Evolutionary conservation across 2,329 filamentous ascomycete genomes (phyloP).

Genomic region (Graphium sp.): DNA sequence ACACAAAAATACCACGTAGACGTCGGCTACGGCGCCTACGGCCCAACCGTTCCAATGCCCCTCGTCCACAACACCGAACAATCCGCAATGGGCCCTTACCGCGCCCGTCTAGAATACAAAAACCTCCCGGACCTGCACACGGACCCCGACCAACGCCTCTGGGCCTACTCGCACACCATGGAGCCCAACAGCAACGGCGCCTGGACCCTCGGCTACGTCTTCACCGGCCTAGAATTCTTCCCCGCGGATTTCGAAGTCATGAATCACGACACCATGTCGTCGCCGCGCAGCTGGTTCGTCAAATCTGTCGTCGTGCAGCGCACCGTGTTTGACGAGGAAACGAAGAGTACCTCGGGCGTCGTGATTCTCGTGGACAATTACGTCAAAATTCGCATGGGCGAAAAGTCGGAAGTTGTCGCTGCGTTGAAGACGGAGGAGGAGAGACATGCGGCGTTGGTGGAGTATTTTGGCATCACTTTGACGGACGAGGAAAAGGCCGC

Average conservation of each 20-base stretch:
- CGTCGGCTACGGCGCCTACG: slow-evolving; percentile 41
- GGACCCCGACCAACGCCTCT: slow-evolving; percentile 16
- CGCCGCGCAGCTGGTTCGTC: slow-evolving; percentile 18
- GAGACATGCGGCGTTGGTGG: slow-evolving; percentile 26
- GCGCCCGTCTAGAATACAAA: slow-evolving; percentile 24
- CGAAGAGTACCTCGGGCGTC: slow-evolving; percentile 14
- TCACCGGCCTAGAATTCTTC: slow-evolving; percentile 30
- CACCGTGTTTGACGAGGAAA: slow-evolving; percentile 10
- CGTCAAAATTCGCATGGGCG: slow-evolving; percentile 23
- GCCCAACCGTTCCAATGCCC: slow-evolving; percentile 14
- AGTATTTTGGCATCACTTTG: slow-evolving; percentile 31
- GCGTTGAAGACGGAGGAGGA: slow-evolving; percentile 26
- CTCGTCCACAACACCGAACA: slow-evolving; percentile 11
- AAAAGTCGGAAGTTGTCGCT: slow-evolving; percentile 19
- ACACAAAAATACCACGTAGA: slow-evolving; percentile 32
- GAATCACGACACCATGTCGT: slow-evolving; percentile 19
- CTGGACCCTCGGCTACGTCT: slow-evolving; percentile 32
- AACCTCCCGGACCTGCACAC: slow-evolving; percentile 13
- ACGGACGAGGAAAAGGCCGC: slow-evolving; percentile 24
- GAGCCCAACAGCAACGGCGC: slow-evolving; percentile 12
- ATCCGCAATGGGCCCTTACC: slow-evolving; percentile 22
- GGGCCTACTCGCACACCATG: slow-evolving; percentile 18
- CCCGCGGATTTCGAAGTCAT: slow-evolving; percentile 27
- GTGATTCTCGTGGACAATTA: slow-evolving; percentile 24
- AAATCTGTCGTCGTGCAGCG: slow-evolving; percentile 17